Base-by-base conservation (phyloP, 2,329 filamentous ascomycete genomes). In the Pezicula neosporulosa region DNA sequence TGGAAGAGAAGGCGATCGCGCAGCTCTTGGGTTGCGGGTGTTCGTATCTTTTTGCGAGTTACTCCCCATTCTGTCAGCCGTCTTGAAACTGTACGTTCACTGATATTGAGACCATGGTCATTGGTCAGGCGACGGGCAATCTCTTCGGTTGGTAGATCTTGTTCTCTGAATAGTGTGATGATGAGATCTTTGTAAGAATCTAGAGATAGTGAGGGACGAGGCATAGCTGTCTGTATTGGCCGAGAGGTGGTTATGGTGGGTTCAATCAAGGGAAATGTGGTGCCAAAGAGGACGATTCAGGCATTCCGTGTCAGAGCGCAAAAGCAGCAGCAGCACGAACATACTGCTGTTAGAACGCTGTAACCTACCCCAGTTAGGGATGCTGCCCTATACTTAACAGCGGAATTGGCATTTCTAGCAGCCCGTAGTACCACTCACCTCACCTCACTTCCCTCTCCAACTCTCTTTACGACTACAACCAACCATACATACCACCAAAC, bases 111-210 rank as follows among this genome's bases (percentile, higher is more conserved):
- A 28, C 60, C 62, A 36, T 60, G 54, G 50, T 64, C 56, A 21
- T 57, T 42, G 38, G 61, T 66, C 35, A 66, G 49, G 21, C 51
- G 55, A 16, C 58, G 54, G 1, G 62, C 57, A 16, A 65, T 65
- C 42, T 65, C 61, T 39, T 63, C 59, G 13, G 63, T 59, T 10
- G 57, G 55, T 9, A 59, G 19, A 37, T 63, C 55, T 5, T 63
- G 58, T 21, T 56, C 52, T 2, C 47, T 43, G 53, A 63, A 65
- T 6, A 65, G 53, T 46, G 58, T 54, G 15, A 63, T 51, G 21
- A 66, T 64, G 9, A 55, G 24, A 28, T 65, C 63, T 48, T 60
- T 63, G 49, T 61, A 62, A 3, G 59, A 58, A 27, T 65, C 59
- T 16, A 65, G 53, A 12, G 56, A 55, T 6, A 58, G 56, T n/a